These are phyloP conservation scores for Serendipita indica DNA, from an alignment of 768 basidiomycete genomes.

Conservation along the genomic window DNA sequence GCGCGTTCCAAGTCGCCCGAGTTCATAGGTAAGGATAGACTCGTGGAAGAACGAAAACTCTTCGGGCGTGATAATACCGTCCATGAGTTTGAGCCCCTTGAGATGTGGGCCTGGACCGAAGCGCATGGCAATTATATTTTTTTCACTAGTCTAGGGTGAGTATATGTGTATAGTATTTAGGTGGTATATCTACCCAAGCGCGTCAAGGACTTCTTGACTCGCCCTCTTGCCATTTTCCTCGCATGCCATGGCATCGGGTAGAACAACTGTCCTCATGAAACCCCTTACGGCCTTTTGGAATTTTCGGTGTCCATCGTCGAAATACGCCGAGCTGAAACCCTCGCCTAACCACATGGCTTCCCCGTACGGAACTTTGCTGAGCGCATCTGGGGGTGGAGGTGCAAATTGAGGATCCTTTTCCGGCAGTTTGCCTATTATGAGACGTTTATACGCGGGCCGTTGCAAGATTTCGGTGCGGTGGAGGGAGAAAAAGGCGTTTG, in stretches of 20 bases:
- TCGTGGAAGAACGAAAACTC: slow-evolving; percentile 95
- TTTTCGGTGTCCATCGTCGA: slow-evolving; percentile 51
- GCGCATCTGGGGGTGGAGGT: slow-evolving; percentile 40
- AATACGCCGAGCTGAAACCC: slow-evolving; percentile 64
- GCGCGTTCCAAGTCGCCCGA: slow-evolving; percentile 68
- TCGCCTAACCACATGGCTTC: slow-evolving; percentile 68
- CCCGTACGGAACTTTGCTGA: slow-evolving; percentile 68
- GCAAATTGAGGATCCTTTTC: slow-evolving; percentile 21
- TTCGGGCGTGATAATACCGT: slow-evolving; percentile 59
- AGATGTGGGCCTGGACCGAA: slow-evolving; percentile 84
- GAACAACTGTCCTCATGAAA: slow-evolving; percentile 62
- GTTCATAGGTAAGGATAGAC: slow-evolving; percentile 69
- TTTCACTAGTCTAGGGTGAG: slow-evolving; percentile 33
- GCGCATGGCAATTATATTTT: slow-evolving; percentile 76
- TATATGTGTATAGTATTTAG: not conserved
- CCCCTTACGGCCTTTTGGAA: slow-evolving; percentile 65
- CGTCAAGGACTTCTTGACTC: slow-evolving; percentile 69
- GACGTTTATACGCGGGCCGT: slow-evolving; percentile 54
- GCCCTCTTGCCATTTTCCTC: slow-evolving; percentile 83
- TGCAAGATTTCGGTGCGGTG: slow-evolving; percentile 71
- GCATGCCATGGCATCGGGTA: slow-evolving; percentile 56
- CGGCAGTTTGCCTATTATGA: slow-evolving; percentile 47
- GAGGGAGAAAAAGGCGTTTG: slow-evolving; percentile 69
- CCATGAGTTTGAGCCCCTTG: slow-evolving; percentile 58
- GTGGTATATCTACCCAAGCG: slow-evolving; percentile 47